phyloP scores from a whole-genome alignment of 768 basidiomycete genomes.

The Lactarius hatsudake region DNA sequence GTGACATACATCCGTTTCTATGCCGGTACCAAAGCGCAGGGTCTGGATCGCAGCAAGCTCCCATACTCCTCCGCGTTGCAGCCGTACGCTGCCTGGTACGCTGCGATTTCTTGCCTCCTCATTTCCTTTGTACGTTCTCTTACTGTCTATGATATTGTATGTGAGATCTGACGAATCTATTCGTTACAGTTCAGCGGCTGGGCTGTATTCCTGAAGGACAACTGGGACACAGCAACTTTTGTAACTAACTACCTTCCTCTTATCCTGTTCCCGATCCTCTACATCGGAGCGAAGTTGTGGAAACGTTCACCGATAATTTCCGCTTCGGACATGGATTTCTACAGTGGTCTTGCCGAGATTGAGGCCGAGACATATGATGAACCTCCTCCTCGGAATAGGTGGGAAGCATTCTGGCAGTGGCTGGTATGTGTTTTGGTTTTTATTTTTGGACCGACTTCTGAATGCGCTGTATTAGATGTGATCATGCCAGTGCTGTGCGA shows the following conservation, averaged over 20 bases:
- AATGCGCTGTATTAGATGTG: not conserved
- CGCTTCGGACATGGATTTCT: slow-evolving; percentile 80
- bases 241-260: slow-evolving; percentile 78
- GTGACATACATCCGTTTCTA: slow-evolving; percentile 69
- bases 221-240: slow-evolving; percentile 61
- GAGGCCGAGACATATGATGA: slow-evolving; percentile 52
- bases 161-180: slow-evolving; percentile 26
- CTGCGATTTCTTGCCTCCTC: slow-evolving; percentile 37
- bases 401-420: slow-evolving; percentile 75
- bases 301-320: slow-evolving; percentile 47
- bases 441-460: not conserved
- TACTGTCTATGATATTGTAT: not conserved
- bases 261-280: slow-evolving; percentile 69
- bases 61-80: slow-evolving; percentile 69
- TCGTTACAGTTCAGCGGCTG: slow-evolving; percentile 47
- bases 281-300: slow-evolving; percentile 54
- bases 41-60: slow-evolving; percentile 63
- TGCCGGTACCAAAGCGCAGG: slow-evolving; percentile 74
- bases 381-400: slow-evolving; percentile 60
- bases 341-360: slow-evolving; percentile 45
- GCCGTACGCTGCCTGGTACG: slow-evolving; percentile 68
- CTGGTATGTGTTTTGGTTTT: slow-evolving; percentile 44
- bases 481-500: not conserved
- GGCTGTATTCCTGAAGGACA: slow-evolving; percentile 49
- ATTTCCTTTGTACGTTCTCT: slow-evolving; percentile 56